phyloP scores from a whole-genome alignment of 1,284 basidiomycete species.

The Papiliotrema nemorosa region DNA sequence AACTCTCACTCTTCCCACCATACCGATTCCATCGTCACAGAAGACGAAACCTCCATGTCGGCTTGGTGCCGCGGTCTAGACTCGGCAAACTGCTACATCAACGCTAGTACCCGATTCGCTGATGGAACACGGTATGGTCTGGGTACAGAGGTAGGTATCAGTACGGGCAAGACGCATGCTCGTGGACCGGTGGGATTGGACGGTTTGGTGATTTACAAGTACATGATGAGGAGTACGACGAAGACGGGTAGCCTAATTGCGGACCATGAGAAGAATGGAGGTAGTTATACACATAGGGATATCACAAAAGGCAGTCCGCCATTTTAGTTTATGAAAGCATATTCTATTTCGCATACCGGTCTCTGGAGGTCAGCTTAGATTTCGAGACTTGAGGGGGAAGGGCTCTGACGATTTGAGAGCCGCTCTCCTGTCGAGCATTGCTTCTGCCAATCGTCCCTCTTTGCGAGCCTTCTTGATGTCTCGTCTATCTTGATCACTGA shows the following conservation, averaged over 20 bases:
- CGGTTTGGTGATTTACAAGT: constrained; percentile 92
- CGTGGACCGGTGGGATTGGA: constrained; percentile 95
- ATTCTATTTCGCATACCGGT: constrained; percentile 42
- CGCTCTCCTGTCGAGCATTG: constrained; percentile 77
- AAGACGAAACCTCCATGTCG: constrained; percentile 62
- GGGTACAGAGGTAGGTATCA: constrained; percentile 97
- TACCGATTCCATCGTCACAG: constrained; percentile 92
- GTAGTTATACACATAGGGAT: constrained; percentile 66
- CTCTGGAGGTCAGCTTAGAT: constrained; percentile 18
- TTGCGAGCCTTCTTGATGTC: constrained; percentile 78
- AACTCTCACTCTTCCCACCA: constrained; percentile 92
- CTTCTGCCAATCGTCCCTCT: constrained; percentile 83
- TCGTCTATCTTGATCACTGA: constrained; percentile 54
- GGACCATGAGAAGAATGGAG: constrained; percentile 61
- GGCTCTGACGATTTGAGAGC: constrained; percentile 80
- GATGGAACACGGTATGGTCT: constrained; percentile 97
- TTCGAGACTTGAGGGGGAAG: not conserved
- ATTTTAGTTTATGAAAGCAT: constrained; percentile 21
- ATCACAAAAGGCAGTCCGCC: constrained; percentile 32
- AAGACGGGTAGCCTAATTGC: constrained; percentile 71
- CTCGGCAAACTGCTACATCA: constrained; percentile 89
- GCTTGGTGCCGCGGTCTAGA: constrained; percentile 84
- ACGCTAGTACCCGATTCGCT: constrained; percentile 91
- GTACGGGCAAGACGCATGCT: constrained; percentile 93
- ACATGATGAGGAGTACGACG: constrained; percentile 72